These are phyloP conservation scores for Neonectria neomacrospora DNA, from an alignment of 2,329 filamentous ascomycete genomes.

Conservation along the genomic window DNA sequence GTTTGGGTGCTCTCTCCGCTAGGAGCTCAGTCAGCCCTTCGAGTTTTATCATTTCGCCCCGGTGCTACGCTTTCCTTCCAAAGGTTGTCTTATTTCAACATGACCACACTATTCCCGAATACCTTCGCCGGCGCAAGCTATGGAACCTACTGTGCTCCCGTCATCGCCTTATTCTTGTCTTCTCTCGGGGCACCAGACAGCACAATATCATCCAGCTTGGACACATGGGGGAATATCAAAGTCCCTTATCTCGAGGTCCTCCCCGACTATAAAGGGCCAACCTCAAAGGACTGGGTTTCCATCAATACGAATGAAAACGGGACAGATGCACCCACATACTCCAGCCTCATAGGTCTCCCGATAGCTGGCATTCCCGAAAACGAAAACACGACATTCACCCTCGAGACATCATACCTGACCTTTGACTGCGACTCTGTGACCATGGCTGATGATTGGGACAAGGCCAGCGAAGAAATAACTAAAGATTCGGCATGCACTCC, in stretches of 20 bases:
- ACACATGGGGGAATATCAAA: slow-evolving; percentile 24
- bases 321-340: neutral
- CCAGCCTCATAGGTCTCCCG: slow-evolving; percentile 14
- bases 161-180: slow-evolving; percentile 1
- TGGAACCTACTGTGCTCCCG: neutral
- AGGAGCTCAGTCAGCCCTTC: slow-evolving; percentile 19
- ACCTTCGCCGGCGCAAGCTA: neutral
- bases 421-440: slow-evolving; percentile 3
- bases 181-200: slow-evolving; percentile 1
- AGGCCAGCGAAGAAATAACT: neutral
- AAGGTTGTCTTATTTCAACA: slow-evolving; percentile 8
- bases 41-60: slow-evolving; percentile 15
- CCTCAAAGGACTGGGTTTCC: slow-evolving; percentile 17
- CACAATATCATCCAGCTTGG: slow-evolving; percentile 12
- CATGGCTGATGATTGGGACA: neutral
- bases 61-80: neutral
- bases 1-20: slow-evolving; percentile 14
- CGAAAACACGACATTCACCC: slow-evolving; percentile 9
- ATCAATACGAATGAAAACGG: neutral
- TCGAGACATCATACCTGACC: slow-evolving; percentile 18
- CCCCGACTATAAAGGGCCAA: slow-evolving; percentile 9
- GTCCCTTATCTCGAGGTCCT: slow-evolving; percentile 3
- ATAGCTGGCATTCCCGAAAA: neutral
- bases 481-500: neutral
- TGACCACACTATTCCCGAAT: neutral